These are phyloP conservation scores for Starmerella asiatica DNA, from an alignment of 805 yeast species.

Conservation along the genomic window DNA sequence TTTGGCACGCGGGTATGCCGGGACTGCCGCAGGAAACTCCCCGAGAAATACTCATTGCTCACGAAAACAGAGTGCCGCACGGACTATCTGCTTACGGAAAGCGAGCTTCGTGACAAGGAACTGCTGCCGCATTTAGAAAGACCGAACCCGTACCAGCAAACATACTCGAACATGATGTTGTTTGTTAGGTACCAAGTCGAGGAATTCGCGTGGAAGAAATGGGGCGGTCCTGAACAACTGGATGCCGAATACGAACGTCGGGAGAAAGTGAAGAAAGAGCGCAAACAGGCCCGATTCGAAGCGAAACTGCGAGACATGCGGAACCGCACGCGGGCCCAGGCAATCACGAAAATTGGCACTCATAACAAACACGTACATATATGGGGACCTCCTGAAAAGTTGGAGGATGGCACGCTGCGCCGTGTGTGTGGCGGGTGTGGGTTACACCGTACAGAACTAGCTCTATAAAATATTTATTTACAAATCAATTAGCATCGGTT, in stretches of 20 bases:
- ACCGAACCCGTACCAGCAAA: slow-evolving; percentile 85
- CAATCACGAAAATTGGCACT: slow-evolving; percentile 50
- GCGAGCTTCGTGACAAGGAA: slow-evolving; percentile 62
- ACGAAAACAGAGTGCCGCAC: slow-evolving; percentile 93
- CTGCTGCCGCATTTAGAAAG: slow-evolving; percentile 69
- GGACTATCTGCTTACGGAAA: slow-evolving; percentile 86
- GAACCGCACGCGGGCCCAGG: slow-evolving; percentile 82
- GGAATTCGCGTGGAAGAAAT: slow-evolving; percentile 78
- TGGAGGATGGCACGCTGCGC: slow-evolving; percentile 14
- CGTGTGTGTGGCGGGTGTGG: slow-evolving; percentile 20
- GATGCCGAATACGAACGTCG: slow-evolving; percentile 89
- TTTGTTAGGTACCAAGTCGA: slow-evolving; percentile 87
- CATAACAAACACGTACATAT: slow-evolving; percentile 53
- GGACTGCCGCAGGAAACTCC: slow-evolving; percentile 53
- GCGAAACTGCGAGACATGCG: slow-evolving; percentile 77
- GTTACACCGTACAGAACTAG: slow-evolving; percentile 16
- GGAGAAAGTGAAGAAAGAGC: slow-evolving; percentile 52
- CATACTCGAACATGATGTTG: slow-evolving; percentile 84
- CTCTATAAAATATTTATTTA: slow-evolving; percentile 3
- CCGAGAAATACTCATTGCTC: slow-evolving; percentile 78
- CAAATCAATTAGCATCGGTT: slow-evolving; percentile 12
- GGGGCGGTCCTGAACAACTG: slow-evolving; percentile 82
- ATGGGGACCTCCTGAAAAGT: slow-evolving; percentile 37
- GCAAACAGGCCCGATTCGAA: slow-evolving; percentile 69
- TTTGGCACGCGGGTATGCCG: slow-evolving; percentile 67